Percentiles rank a stretch among this genome's conserved stretches.
Conservation (phyloP, 2,329 filamentous ascomycete species). For the Penicillium sp. region DNA sequence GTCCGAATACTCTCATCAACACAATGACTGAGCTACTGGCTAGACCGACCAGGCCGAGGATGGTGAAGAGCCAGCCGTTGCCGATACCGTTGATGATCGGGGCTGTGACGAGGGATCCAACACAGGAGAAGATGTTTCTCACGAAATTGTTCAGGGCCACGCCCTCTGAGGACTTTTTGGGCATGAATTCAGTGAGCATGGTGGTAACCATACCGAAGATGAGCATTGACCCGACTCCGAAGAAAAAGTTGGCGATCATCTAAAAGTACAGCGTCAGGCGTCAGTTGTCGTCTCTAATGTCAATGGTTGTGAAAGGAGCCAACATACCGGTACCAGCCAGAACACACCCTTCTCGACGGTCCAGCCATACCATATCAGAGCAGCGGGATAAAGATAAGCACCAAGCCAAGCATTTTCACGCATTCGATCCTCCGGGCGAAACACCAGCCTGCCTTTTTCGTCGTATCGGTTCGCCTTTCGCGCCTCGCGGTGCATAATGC, state of each 20-base stretch:
- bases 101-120: constrained; percentile 63
- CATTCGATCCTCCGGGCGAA: constrained; percentile 74
- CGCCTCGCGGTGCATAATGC: constrained; percentile 73
- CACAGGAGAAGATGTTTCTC: constrained; percentile 70
- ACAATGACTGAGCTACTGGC: constrained; percentile 57
- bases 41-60: constrained; percentile 52
- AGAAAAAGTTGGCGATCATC: constrained; percentile 64
- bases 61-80: constrained; percentile 71
- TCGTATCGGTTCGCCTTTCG: constrained; percentile 64
- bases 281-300: not conserved
- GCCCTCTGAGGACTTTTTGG: constrained; percentile 62
- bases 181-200: constrained; percentile 82
- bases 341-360: constrained; percentile 57
- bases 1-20: constrained; percentile 56
- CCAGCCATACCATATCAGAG: constrained; percentile 75
- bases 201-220: constrained; percentile 70
- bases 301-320: not conserved
- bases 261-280: constrained; percentile 16
- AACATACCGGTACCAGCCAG: constrained; percentile 54
- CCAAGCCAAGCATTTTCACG: constrained; percentile 75
- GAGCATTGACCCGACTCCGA: constrained; percentile 73
- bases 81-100: constrained; percentile 67
- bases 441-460: constrained; percentile 59
- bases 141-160: constrained; percentile 79
- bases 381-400: constrained; percentile 63